phyloP scores from a whole-genome alignment of 345 rosid genomes.

The Citrus sinensis region DVS_A1.0 CM039167.1:12632501-12633000 shows the following conservation, averaged over 20 bases:
- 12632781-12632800: background rate
- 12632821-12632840: background rate
- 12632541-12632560: background rate
- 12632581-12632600: background rate
- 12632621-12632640: conserved; percentile 10
- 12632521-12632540: background rate
- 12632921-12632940: conserved; percentile 14
- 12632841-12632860: background rate
- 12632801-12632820: background rate
- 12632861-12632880: background rate
- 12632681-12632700: background rate
- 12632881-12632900: conserved; percentile 13
- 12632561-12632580: background rate
- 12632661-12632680: background rate
- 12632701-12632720: background rate
- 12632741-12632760: background rate
- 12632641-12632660: conserved; percentile 19
- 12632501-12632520: background rate
- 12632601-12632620: background rate
- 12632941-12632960: conserved; percentile 12
- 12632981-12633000: background rate
- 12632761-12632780: background rate
- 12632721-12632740: background rate
- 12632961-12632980: background rate
- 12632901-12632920: background rate